Evolutionary conservation across 805 yeast genomes (phyloP).

Genomic region (Cyberlindnera mrakii): DNA sequence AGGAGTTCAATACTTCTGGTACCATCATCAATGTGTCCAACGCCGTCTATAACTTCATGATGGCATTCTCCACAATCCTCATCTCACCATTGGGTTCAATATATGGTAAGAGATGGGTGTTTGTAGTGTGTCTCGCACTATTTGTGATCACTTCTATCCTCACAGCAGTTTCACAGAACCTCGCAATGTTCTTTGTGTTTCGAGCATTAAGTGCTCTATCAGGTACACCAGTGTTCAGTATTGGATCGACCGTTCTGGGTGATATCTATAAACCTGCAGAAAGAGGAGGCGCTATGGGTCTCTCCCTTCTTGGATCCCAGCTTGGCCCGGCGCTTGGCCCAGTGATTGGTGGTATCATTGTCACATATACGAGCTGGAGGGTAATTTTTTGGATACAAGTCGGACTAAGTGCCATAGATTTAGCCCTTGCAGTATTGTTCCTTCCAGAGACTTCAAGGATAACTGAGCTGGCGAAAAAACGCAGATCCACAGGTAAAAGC

Average conservation of each 20-base stretch:
- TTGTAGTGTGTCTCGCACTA: slow-evolving; percentile 35
- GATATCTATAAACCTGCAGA: slow-evolving; percentile 45
- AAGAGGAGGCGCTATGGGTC: slow-evolving; percentile 46
- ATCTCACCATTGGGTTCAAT: slow-evolving; percentile 45
- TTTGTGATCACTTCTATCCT: slow-evolving; percentile 25
- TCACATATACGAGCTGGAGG: slow-evolving; percentile 47
- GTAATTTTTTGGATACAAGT: slow-evolving; percentile 45
- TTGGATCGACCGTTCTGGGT: slow-evolving; percentile 46
- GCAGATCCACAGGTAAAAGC: slow-evolving; percentile 25
- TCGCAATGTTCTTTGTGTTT: slow-evolving; percentile 50
- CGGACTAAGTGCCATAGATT: slow-evolving; percentile 34
- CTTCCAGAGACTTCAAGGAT: slow-evolving; percentile 38
- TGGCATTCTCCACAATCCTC: slow-evolving; percentile 48
- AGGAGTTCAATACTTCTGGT: slow-evolving; percentile 38
- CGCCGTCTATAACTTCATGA: slow-evolving; percentile 43
- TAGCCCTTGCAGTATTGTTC: slow-evolving; percentile 31
- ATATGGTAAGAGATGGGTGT: slow-evolving; percentile 43
- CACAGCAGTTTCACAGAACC: slow-evolving; percentile 42
- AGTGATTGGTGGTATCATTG: slow-evolving; percentile 45
- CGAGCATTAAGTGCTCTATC: slow-evolving; percentile 44
- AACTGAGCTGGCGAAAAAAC: slow-evolving; percentile 10
- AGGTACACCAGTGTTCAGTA: slow-evolving; percentile 49
- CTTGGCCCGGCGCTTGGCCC: slow-evolving; percentile 51
- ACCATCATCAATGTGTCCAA: slow-evolving; percentile 42
- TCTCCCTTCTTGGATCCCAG: slow-evolving; percentile 44